Evolutionary conservation across 495 filamentous ascomycete species (phyloP), one percentile per base, ranked within the genome.

Genomic region (Filosporella fistucella): DNA sequence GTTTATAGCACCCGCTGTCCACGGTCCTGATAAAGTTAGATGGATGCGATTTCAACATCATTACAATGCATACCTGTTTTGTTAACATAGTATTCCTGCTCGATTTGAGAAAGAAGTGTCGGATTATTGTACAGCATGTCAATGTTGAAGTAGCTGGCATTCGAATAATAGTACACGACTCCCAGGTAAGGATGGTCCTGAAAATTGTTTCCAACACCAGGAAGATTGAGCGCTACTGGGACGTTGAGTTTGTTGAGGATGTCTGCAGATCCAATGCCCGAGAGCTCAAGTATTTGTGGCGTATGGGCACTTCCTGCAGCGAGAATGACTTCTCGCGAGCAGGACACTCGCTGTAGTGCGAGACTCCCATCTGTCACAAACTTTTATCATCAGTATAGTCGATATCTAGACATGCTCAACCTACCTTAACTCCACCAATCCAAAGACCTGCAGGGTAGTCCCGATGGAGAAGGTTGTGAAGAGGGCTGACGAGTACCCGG

Each of bases 281-380:
- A 78, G 3, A 82, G 70, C 56, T 84, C 78, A 18, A 88, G 75
- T 1, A 87, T 55, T 52, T 81, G 76, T 0, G 82, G 81, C 0
- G 78, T 71, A 68, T 83, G 77, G 61, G 78, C 78, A 4, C 71
- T 59, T 21, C 84, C 83, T 9, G 70, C 81, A 11, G 81, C 62
- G 5, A 88, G 43, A 47, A 88, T 81, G 35, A 88, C 78, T 57
- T 86, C 82, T 21, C 71, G 67, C n/a, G n/a, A n/a, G n/a, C n/a
- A n/a, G n/a, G n/a, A n/a, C n/a, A n/a, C n/a, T n/a, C n/a, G n/a
- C n/a, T n/a, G n/a, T n/a, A n/a, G n/a, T n/a, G n/a, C n/a, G n/a
- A n/a, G n/a, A n/a, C n/a, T n/a, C n/a, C n/a, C n/a, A n/a, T n/a
- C n/a, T n/a, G n/a, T n/a, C n/a, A n/a, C n/a, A n/a, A n/a, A n/a